Percentiles rank a stretch among this genome's conserved stretches.
These are phyloP conservation scores for Pezizomycotina sp. DNA, from an alignment of 2,329 filamentous ascomycete genomes.

Conservation along the genomic window DNA sequence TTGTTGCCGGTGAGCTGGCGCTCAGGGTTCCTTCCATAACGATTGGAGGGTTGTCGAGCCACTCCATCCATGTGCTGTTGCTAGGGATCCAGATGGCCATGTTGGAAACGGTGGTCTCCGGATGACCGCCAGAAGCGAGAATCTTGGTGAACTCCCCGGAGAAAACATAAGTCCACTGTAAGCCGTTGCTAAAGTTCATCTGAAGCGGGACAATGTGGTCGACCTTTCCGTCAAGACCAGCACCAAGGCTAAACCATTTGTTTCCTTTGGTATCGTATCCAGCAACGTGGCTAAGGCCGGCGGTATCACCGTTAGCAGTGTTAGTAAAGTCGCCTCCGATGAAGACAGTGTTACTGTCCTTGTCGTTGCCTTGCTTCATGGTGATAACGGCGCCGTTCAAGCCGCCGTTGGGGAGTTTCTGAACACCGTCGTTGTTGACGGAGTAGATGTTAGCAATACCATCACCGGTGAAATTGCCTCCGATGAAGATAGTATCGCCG, in stretches of 20 bases:
- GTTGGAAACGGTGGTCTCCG: conserved; percentile 47
- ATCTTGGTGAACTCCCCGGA: conserved; percentile 66
- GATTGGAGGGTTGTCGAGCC: conserved; percentile 47
- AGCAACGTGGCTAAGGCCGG: conserved; percentile 60
- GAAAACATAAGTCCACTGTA: conserved; percentile 60
- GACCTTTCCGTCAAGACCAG: conserved; percentile 69
- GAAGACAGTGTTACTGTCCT: conserved; percentile 51
- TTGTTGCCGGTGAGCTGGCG: too few species aligned
- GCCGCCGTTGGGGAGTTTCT: conserved; percentile 50
- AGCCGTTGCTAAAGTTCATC: conserved; percentile 57
- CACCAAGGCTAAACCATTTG: conserved; percentile 63
- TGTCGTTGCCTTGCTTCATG: too few species aligned
- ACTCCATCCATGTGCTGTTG: conserved; percentile 69
- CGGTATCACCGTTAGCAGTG: conserved; percentile 43
- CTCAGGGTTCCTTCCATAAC: too few species aligned
- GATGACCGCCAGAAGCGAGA: conserved; percentile 47
- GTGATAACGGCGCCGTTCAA: conserved; percentile 63
- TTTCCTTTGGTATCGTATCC: conserved; percentile 53
- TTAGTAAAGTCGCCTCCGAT: conserved; percentile 74
- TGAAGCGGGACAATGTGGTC: conserved; percentile 56
- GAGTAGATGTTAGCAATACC: conserved; percentile 60
- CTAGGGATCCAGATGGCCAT: conserved; percentile 90
- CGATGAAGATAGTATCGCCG: conserved; percentile 32
- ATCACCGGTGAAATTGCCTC: conserved; percentile 33
- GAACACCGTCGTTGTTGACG: conserved; percentile 46